Base-by-base conservation (phyloP, 176 grass and related monocot genomes). In the Lolium perenne region DNA sequence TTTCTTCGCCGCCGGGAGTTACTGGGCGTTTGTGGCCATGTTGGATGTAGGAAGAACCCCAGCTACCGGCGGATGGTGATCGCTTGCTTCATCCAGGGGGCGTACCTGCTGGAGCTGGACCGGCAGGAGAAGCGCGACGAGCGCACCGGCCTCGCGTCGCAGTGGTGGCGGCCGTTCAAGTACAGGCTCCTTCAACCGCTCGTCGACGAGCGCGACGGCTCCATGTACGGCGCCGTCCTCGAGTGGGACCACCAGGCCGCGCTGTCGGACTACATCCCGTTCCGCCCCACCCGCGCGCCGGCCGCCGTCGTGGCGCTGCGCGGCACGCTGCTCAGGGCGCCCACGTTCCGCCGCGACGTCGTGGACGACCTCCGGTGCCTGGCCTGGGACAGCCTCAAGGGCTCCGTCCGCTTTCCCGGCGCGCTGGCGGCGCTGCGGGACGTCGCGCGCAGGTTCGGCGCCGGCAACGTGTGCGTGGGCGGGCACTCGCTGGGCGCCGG, bases 161-260 rank as follows among this genome's bases (percentile, higher is more conserved):
- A 87, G 74, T 95, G 95, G 95, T 95, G 92, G 92, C 92, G 89
- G 40, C 91, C 91, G 4, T 97, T 97, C 93, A 88, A 77, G 75
- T 97, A 95, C 87, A 79, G 86, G 51, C 84, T 97, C 38, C 12
- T 70, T 8, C 61, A 72, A 55, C 35, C 22, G 23, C 90, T 94
- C 26, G 64, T 92, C 48, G 95, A 97, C 47, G 86, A 73, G 48
- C 88, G 90, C 26, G 95, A 97, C 45, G 85, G 89, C 43, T 97
- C 95, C 48, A 62, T 97, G 63, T 97, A 95, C 82, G 93, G 93
- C 48, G 93, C 87, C 17, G 89, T 97, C 7, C 85, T 97, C 0
- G 93, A 95, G 82, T 93, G 93, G 95, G 95, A 97, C 66, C 85
- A 93, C 43, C 70, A 8, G 47, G 91, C 93, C 5, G 80, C 87